Evolutionary conservation across 2,329 filamentous ascomycete genomes (phyloP).

Genomic region (Diaporthe longicolla): DNA sequence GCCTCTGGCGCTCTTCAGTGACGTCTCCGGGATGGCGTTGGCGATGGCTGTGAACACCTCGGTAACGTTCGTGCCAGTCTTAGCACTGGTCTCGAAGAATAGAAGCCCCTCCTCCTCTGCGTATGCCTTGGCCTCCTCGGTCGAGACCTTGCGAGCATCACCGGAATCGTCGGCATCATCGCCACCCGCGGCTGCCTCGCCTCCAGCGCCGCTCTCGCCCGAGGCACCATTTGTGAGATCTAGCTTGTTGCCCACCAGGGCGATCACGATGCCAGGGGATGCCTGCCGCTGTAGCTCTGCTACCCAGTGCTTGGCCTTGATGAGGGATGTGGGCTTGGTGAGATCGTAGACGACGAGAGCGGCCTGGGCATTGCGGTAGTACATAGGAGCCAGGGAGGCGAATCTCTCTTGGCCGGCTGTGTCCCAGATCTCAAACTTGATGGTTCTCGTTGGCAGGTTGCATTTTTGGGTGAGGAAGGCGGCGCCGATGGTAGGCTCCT

Average conservation of each 20-base stretch:
- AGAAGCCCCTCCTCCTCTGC: constrained; percentile 94
- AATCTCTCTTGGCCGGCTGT: constrained; percentile 98
- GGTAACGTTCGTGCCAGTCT: constrained; percentile 93
- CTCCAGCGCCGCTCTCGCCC: constrained; percentile 61
- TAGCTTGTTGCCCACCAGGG: constrained; percentile 95
- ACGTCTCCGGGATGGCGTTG: constrained; percentile 97
- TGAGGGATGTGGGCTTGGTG: constrained; percentile 93
- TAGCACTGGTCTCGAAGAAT: constrained; percentile 98
- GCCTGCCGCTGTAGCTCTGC: constrained; percentile 97
- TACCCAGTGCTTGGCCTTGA: constrained; percentile 99
- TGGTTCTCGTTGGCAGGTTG: constrained; percentile 91
- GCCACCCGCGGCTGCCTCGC: constrained; percentile 55
- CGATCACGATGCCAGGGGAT: constrained; percentile 95
- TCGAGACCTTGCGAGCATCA: constrained; percentile 89
- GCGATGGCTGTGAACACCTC: constrained; percentile 99
- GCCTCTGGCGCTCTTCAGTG: constrained; percentile 89
- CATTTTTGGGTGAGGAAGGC: constrained; percentile 99
- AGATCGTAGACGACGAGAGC: constrained; percentile 99
- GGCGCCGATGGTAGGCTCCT: constrained; percentile 98
- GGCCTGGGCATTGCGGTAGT: constrained; percentile 98
- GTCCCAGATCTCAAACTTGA: constrained; percentile 98
- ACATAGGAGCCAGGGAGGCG: constrained; percentile 97
- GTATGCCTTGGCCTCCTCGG: constrained; percentile 92
- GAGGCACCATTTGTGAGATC: constrained; percentile 81
- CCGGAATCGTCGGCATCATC: constrained; percentile 74